Base-by-base conservation (phyloP, 1,284 basidiomycete species). In the Tausonia pullulans region DNA sequence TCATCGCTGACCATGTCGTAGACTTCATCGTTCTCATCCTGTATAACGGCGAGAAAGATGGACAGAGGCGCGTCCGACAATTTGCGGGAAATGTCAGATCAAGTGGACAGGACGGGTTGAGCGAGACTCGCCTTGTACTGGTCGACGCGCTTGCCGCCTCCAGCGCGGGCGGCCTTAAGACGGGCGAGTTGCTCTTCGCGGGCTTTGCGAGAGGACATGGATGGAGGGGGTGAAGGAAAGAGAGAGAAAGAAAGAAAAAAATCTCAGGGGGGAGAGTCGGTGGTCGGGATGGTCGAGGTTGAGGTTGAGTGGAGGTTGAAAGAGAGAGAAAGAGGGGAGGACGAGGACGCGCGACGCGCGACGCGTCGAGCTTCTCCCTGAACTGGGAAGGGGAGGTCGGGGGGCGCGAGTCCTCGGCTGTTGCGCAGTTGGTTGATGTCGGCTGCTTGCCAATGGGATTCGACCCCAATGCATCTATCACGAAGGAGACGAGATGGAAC, bases 1-100 rank as follows among this genome's bases (percentile, higher is more conserved):
- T 91, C 88, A 68, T 98, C 95, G 0, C 87, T 84, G 14, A 99
- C 90, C 71, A 90, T 88, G 73, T 98, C 94, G 73, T 96, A 99
- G 43, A 99, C 79, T 27, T 82, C 81, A 10, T 80, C 51, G 10
- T 10, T 27, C 40, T 61, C 48, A 7, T 16, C 53, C 62, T 63
- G 44, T 4, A 16, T 39, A 49, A 44, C 8, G 40, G 50, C 55
- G 41, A 41, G 10, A 56, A 52, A 61, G 50, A 53, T 9, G 52
- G 50, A 5, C 40, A 11, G 44, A 54, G 9, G 51, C 39, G 14
- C 44, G 60, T 58, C 10, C 39, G 14, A 43, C n/a, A 4, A n/a
- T 13, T 58, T 7, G 14, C n/a, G n/a, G 7, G 7, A 54, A 10
- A 39, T 4, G 44, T 10, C n/a, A 9, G 13, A 57, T 50, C 9